Percentiles rank a stretch among this genome's conserved stretches.
phyloP scores from a whole-genome alignment of 1,284 basidiomycete species.

The Malassezia equina region DNA sequence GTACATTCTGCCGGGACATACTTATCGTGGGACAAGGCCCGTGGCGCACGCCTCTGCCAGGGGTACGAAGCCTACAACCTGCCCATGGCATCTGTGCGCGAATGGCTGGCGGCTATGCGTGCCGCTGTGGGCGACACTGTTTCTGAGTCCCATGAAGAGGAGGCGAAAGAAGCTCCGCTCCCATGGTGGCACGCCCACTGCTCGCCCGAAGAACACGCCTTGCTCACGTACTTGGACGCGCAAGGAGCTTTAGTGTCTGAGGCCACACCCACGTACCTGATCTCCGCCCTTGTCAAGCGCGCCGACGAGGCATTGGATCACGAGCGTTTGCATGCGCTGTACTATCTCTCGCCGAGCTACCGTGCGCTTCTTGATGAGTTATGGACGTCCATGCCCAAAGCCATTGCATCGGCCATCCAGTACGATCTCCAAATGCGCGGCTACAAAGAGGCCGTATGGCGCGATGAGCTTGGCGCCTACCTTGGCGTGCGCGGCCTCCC shows the following conservation, averaged over 20 bases:
- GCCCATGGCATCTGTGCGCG: conserved; percentile 23
- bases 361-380: conserved; percentile 17
- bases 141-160: no score
- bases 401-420: conserved; percentile 27
- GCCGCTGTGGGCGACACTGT: conserved; percentile 10
- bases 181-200: conserved; percentile 28
- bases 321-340: conserved; percentile 39
- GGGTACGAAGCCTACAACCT: conserved; percentile 45
- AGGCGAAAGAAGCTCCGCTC: background rate
- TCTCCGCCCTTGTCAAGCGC: conserved; percentile 28
- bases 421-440: conserved; percentile 33
- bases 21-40: conserved; percentile 23
- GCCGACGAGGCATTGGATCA: conserved; percentile 30
- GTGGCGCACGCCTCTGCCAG: conserved; percentile 25
- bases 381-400: conserved; percentile 21
- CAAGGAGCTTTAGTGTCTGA: conserved; percentile 16
- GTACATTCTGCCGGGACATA: conserved; percentile 20
- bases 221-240: conserved; percentile 23
- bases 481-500: conserved; percentile 23
- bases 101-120: conserved; percentile 34
- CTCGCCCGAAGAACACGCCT: conserved; percentile 24
- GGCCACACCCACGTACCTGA: conserved; percentile 23
- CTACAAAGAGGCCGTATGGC: conserved; percentile 29
- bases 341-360: conserved; percentile 32
- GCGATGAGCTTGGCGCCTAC: conserved; percentile 43